Percentiles rank a stretch among this genome's conserved stretches.
These are phyloP conservation scores for Penicillium sp. DNA, from an alignment of 2,329 filamentous ascomycete species.

Conservation along the genomic window DNA sequence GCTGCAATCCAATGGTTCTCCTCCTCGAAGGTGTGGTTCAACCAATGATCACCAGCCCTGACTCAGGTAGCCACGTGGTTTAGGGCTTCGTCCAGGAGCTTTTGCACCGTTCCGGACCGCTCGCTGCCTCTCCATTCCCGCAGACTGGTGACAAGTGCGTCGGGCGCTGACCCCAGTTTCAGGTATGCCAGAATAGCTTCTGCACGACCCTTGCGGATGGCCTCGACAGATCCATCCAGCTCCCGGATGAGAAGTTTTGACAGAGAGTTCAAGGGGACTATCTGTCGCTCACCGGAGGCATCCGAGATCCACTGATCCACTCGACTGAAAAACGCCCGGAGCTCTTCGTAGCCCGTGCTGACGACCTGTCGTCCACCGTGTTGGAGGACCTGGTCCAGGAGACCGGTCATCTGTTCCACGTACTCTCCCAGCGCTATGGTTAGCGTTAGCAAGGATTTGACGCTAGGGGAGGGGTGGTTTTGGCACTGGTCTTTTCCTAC, in stretches of 20 bases:
- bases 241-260: conserved; percentile 35
- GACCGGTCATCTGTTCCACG: conserved; percentile 29
- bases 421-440: conserved; percentile 33
- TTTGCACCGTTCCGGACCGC: conserved; percentile 40
- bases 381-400: conserved; percentile 32
- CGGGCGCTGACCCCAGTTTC: conserved; percentile 22
- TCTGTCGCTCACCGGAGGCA: conserved; percentile 25
- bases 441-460: conserved; percentile 27
- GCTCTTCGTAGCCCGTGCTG: conserved; percentile 36
- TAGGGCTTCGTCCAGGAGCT: conserved; percentile 36
- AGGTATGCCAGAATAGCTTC: conserved; percentile 37
- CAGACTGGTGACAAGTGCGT: conserved; percentile 23
- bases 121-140: conserved; percentile 41
- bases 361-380: conserved; percentile 38
- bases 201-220: conserved; percentile 40
- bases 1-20: background rate
- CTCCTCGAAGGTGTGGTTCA: background rate
- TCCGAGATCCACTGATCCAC: conserved; percentile 27
- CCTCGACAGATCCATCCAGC: conserved; percentile 38
- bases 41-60: background rate
- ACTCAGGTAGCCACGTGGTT: conserved; percentile 9
- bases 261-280: conserved; percentile 29
- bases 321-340: conserved; percentile 35
- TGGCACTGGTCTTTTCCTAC: background rate
- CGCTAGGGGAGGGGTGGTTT: conserved; percentile 17